Base-by-base conservation (phyloP, 164 flowering plant species). In the Berberis thunbergii region DNA sequence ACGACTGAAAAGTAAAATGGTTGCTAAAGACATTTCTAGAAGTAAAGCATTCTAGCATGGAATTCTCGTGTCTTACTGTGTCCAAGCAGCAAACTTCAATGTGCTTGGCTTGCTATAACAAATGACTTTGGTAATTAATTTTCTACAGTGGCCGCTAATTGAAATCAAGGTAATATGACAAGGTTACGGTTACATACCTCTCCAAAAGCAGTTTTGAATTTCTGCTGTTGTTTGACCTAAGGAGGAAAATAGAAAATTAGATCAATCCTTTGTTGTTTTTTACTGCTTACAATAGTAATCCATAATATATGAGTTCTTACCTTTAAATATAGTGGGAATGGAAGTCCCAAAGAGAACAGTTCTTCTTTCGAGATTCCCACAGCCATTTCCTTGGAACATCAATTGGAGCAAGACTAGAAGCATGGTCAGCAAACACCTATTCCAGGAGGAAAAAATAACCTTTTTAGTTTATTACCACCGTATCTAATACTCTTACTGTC, bases 401-500 rank as follows among this genome's bases (percentile, higher is more conserved):
- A 53, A 95, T 84, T 13, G 99, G 99, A 46, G 74, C 69, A 41
- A 86, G 73, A 67, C 99, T 91, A 26, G 98, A 81, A 44, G 81
- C 96, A 76, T 91, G 92, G 69, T 95, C 98, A 8, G 98, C 97
- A 72, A 95, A 95, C 13, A 95, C 91, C 99, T 94, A 81, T 69
- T 26, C 26, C 26, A 26, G 26, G 26, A 26, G 26, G 26, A 79
- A 8, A 6, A 43, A 61, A 42, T 45, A 43, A 41, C 43, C 38
- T 45, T 62, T 7, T 49, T 65, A 72, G 46, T 64, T 45, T 55
- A 50, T 26, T 26, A 26, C 26, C 26, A 39, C 45, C 1, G 6
- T 52, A 44, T 64, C 11, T 50, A 7, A 52, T 39, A 62, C 26
- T 61, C 10, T 52, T 52, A 6, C 6, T 49, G 8, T 11, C 52